Base-by-base conservation (phyloP, 257 asterid species). In the Jaltomata sinuosa region DNA sequence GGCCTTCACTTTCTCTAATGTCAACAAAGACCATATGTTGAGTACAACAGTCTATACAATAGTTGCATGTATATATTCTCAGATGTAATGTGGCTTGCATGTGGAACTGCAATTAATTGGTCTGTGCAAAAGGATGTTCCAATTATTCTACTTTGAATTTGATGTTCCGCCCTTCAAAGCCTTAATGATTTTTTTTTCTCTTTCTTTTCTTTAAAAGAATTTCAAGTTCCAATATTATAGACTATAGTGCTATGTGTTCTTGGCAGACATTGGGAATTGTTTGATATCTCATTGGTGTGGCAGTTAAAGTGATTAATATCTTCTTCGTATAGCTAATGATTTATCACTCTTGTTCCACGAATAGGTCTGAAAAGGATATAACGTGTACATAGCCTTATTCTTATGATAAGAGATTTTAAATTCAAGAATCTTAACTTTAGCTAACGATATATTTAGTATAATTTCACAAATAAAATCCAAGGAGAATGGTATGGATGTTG, bases 241-340 rank as follows among this genome's bases (percentile, higher is more conserved):
- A 38, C 42, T 74, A 84, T 85, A 86, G 84, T 64, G 50, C 78
- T 68, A 86, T 85, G 68, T 78, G 82, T 79, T 22, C 32, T 76
- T 88, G 87, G 87, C 89, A 84, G 62, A 81, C 83, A 54, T 88
- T 54, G 92, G 89, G 88, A 91, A 85, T 83, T 49, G 92, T 85
- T 87, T 83, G 64, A 85, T 22, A 8, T 81, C 83, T 84, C 34
- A 87, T 83, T 89, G 86, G 86, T 83, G 74, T 85, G 61, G 55
- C 84, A 76, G 86, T 91, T 86, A 86, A 88, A 86, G 87, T 59
- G 15, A 10, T 19, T 19, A n/a, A 85, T 34, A 80, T 83, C 2
- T 78, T 79, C n/a, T 74, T 77, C 14, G 7, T 77, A 16, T 49
- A 49, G 29, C 27, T 47, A 47, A 8, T 76, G 42, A 76, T 76